Evolutionary conservation across 2,329 filamentous ascomycete genomes (phyloP), one percentile per base, ranked within the genome.

Genomic region (Pestalotiopsis sp.): DNA sequence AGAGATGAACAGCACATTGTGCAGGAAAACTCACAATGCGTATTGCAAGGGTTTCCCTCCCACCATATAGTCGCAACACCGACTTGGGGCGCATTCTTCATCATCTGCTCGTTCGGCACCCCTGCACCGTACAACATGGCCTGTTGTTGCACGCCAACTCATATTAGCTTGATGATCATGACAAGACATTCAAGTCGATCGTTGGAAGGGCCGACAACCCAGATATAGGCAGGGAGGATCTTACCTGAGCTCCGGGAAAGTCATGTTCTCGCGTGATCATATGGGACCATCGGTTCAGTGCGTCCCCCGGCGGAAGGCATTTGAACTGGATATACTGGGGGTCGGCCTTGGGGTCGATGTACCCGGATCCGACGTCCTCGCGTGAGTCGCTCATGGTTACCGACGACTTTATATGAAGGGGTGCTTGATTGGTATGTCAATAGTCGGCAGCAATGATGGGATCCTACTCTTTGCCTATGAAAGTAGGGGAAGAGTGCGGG

Each of bases 101-200:
- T 97, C 76, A 91, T 90, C 68, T 96, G 86, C 75, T 90, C 87
- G 77, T 94, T 89, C 1, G 94, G 93, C 41, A 98, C 92, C 27
- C 95, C 95, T 9, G 95, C 94, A 14, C 93, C 95, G 81, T 97
- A 98, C 25, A 98, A 87, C 95, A 98, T 98, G 57, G 95, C 94
- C 92, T 95, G 73, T 41, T 20, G n/a, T 59, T 56, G n/a, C 63
- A 59, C 69, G 36, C 67, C 66, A 17, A 62, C 25, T 17, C 27
- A n/a, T 39, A 20, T 61, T 11, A 17, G 11, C 23, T 13, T 3
- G 11, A 14, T 9, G 64, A 7, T 17, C 5, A 59, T 23, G 13
- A 60, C 27, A 25, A 31, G n/a, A 13, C 20, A 23, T 41, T 58
- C 57, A 38, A 31, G 23, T 38, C 25, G 4, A 6, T 56, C 25